Percentiles rank a stretch among this genome's conserved stretches.
Conservation (phyloP, 2,329 filamentous ascomycete species). For the Clonostachys solani region DNA sequence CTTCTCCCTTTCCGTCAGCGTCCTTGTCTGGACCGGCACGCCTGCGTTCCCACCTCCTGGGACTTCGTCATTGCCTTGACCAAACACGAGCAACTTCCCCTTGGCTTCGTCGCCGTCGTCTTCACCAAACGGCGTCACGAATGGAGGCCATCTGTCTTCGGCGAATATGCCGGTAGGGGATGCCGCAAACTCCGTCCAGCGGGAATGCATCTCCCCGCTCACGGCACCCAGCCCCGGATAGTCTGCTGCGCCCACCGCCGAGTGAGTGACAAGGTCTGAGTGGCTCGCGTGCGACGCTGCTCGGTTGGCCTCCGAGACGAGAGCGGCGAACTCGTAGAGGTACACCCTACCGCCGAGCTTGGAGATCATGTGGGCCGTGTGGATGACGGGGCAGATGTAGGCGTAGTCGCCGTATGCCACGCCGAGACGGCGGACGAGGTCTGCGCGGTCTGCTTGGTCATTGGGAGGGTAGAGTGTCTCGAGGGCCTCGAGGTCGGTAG, state of each 20-base stretch:
- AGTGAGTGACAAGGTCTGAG: neutral
- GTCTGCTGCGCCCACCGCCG: slow-evolving; percentile 30
- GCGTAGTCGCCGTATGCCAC: slow-evolving; percentile 61
- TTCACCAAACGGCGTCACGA: slow-evolving; percentile 29
- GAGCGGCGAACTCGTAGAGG: slow-evolving; percentile 57
- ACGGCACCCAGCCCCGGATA: slow-evolving; percentile 27
- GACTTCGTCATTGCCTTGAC: slow-evolving; percentile 53
- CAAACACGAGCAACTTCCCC: slow-evolving; percentile 49
- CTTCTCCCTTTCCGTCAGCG: slow-evolving; percentile 35
- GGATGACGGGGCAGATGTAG: slow-evolving; percentile 59
- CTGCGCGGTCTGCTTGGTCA: slow-evolving; percentile 17
- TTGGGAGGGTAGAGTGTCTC: slow-evolving; percentile 61
- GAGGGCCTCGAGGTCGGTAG: slow-evolving; percentile 47
- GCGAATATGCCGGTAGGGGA: slow-evolving; percentile 16
- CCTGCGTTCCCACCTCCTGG: slow-evolving; percentile 31
- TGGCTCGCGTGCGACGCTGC: slow-evolving; percentile 10
- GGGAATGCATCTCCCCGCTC: slow-evolving; percentile 34
- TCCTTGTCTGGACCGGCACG: slow-evolving; percentile 33
- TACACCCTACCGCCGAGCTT: slow-evolving; percentile 29
- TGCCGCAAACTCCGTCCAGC: slow-evolving; percentile 30
- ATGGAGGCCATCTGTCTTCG: slow-evolving; percentile 32
- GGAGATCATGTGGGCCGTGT: slow-evolving; percentile 43
- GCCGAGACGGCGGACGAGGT: slow-evolving; percentile 39
- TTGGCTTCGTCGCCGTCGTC: slow-evolving; percentile 8
- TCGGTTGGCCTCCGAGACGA: slow-evolving; percentile 17